Percentiles rank a stretch among this genome's conserved stretches.
Conservation (phyloP, 139 green algal genomes). For the Chlorella sorokiniana region DNA sequence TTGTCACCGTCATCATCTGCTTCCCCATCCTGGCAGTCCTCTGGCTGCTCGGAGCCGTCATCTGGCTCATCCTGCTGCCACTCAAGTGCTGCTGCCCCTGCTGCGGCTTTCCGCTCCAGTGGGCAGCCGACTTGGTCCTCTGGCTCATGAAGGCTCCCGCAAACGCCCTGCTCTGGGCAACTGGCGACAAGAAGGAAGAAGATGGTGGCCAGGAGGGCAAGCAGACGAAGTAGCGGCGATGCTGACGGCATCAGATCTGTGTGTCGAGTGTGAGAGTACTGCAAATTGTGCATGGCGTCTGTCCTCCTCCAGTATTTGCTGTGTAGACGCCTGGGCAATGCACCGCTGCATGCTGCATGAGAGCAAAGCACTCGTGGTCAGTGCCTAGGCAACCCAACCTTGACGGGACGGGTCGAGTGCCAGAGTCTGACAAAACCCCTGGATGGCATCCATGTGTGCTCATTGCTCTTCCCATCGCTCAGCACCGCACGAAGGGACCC, state of each 20-base stretch:
- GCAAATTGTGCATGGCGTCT: too few species aligned
- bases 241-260: background rate
- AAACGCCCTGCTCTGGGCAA: slow-evolving; percentile 45
- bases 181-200: slow-evolving; percentile 29
- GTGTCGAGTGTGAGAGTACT: too few species aligned
- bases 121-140: slow-evolving; percentile 42
- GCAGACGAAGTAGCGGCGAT: background rate
- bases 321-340: too few species aligned
- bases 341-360: too few species aligned
- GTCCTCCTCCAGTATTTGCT: too few species aligned
- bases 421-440: too few species aligned
- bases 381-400: too few species aligned
- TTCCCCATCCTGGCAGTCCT: slow-evolving; percentile 44
- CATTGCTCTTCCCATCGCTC: too few species aligned
- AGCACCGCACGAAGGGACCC: too few species aligned
- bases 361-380: too few species aligned
- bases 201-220: background rate
- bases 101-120: slow-evolving; percentile 36
- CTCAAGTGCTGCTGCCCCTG: slow-evolving; percentile 60
- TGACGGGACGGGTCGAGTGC: too few species aligned
- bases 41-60: slow-evolving; percentile 46
- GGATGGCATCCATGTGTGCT: too few species aligned
- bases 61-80: slow-evolving; percentile 58
- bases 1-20: slow-evolving; percentile 43
- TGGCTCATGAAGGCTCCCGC: slow-evolving; percentile 50